Conservation (phyloP, 2,329 filamentous ascomycete genomes). For the Phialophora verrucosa region DNA sequence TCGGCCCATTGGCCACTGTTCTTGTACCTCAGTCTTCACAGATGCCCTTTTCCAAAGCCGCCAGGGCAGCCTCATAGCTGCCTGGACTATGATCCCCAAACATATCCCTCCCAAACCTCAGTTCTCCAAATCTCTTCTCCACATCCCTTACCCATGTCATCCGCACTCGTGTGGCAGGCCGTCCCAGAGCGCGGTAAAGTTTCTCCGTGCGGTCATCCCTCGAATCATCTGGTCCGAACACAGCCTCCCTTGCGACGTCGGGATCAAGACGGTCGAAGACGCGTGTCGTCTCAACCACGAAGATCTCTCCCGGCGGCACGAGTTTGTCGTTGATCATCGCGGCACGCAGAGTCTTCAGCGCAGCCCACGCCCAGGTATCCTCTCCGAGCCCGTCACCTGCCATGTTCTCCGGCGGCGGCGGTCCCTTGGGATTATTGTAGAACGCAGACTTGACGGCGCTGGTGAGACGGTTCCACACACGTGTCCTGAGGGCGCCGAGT, state of each 20-base stretch:
- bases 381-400: slow-evolving; percentile 62
- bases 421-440: slow-evolving; percentile 40
- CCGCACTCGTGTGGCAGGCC: slow-evolving; percentile 71
- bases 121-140: slow-evolving; percentile 71
- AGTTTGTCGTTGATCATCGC: slow-evolving; percentile 73
- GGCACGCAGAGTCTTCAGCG: slow-evolving; percentile 68
- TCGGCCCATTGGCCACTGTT: background rate
- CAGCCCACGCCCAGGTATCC: slow-evolving; percentile 70
- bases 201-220: slow-evolving; percentile 43
- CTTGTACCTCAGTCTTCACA: slow-evolving; percentile 46
- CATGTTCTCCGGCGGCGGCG: slow-evolving; percentile 51
- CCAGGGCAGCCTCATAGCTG: slow-evolving; percentile 72
- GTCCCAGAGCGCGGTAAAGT: slow-evolving; percentile 55
- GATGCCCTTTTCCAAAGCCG: slow-evolving; percentile 59
- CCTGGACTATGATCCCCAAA: slow-evolving; percentile 76
- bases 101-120: slow-evolving; percentile 75
- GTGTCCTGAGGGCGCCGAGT: slow-evolving; percentile 68
- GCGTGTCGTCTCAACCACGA: slow-evolving; percentile 70
- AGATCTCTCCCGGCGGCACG: slow-evolving; percentile 76
- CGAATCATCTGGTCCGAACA: slow-evolving; percentile 54
- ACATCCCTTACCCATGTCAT: slow-evolving; percentile 74
- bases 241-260: slow-evolving; percentile 33
- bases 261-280: slow-evolving; percentile 69
- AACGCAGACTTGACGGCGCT: slow-evolving; percentile 49
- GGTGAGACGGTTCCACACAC: slow-evolving; percentile 69